A percentile compares a stretch with the other conserved stretches of the same genome.
These are phyloP conservation scores for Globisporangium nunn DNA, from an alignment of 352 stramenopile genomes.

Conservation along the genomic window DNA sequence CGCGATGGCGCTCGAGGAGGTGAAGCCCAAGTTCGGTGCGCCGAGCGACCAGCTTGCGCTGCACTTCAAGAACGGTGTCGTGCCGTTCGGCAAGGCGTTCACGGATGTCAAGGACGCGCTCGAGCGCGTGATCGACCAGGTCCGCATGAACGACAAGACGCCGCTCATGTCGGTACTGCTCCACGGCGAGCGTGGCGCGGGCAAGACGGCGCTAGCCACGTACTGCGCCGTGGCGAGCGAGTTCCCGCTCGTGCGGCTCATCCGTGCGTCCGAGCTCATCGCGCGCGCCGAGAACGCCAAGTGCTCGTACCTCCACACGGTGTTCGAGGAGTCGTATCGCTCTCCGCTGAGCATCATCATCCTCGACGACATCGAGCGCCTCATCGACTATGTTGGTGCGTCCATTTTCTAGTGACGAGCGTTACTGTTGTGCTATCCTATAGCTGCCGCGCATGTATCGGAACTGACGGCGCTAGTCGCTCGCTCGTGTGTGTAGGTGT, in stretches of 20 bases:
- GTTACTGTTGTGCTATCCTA: too few species aligned
- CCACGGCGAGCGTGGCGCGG: conserved; percentile 88
- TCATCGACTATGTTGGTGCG: conserved; percentile 95
- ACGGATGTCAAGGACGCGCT: conserved; percentile 91
- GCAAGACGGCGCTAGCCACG: conserved; percentile 97
- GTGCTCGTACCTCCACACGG: conserved; percentile 91
- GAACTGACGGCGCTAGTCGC: not conserved
- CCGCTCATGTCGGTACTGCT: conserved; percentile 96
- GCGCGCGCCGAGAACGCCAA: conserved; percentile 92
- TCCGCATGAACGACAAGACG: conserved; percentile 91
- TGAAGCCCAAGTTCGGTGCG: conserved; percentile 97
- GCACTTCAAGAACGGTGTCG: conserved; percentile 95
- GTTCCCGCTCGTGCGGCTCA: conserved; percentile 97
- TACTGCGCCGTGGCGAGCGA: conserved; percentile 94
- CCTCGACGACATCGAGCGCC: conserved; percentile 98
- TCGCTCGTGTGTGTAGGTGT: conserved; percentile 40
- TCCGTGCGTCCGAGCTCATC: conserved; percentile 97
- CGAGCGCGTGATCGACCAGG: conserved; percentile 92
- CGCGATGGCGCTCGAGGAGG: conserved; percentile 90
- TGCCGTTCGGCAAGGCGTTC: conserved; percentile 94
- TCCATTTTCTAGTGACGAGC: conserved; percentile 1
- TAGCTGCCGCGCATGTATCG: too few species aligned
- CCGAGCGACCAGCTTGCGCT: conserved; percentile 91
- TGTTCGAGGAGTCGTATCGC: conserved; percentile 98
- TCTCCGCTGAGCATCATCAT: conserved; percentile 98